phyloP scores from a whole-genome alignment of 371 early-diverging fungal species.

The Parasitella parasitica region DNA sequence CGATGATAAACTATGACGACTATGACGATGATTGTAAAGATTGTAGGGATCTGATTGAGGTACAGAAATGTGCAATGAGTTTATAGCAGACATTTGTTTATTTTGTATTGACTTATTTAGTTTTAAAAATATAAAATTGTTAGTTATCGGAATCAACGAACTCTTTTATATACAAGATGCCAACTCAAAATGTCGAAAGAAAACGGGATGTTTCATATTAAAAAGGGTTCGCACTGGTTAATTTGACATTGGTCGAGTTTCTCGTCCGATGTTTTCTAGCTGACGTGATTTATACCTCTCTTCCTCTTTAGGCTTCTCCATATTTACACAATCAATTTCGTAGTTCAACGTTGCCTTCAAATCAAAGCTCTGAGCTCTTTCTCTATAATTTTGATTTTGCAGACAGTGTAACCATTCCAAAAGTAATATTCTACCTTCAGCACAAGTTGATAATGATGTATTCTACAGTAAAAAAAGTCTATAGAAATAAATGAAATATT shows the following conservation, averaged over 20 bases:
- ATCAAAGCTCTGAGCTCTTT: not conserved
- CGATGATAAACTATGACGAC: conserved; percentile 8
- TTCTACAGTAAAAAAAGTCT: not conserved
- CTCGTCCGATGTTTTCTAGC: conserved; percentile 6
- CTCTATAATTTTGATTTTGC: not conserved
- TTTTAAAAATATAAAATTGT: not conserved
- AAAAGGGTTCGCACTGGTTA: not conserved
- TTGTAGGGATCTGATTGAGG: conserved; percentile 1
- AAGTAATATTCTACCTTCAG: not conserved
- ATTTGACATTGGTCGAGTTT: conserved; percentile 13
- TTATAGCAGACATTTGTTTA: conserved; percentile 1
- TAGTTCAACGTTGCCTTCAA: no score
- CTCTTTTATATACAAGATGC: not conserved
- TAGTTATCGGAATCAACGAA: not conserved
- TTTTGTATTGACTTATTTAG: not conserved
- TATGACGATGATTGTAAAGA: not conserved
- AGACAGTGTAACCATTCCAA: not conserved
- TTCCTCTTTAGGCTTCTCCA: not conserved
- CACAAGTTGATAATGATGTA: not conserved
- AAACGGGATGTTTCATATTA: conserved; percentile 4
- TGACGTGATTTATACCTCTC: conserved; percentile 1
- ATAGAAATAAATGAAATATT: not conserved
- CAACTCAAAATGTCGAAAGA: not conserved
- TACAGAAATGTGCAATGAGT: conserved; percentile 1
- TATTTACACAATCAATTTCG: not conserved